Conservation (phyloP, 2,329 filamentous ascomycete genomes). For the Aspergillus viridinutans region DNA sequence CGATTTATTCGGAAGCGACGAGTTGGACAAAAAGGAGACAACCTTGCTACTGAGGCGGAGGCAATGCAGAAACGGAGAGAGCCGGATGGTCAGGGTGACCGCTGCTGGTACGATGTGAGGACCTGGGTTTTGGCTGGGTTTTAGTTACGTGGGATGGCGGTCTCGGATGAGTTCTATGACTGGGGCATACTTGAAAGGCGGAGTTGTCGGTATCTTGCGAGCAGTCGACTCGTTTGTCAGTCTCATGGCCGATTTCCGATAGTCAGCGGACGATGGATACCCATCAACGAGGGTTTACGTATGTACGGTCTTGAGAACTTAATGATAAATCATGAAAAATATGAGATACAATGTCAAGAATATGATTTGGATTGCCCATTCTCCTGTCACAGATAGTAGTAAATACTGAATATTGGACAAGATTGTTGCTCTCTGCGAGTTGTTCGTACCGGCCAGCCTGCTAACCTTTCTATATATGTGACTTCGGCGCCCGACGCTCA, state of each 20-base stretch:
- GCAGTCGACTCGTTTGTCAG: neutral
- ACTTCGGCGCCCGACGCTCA: neutral
- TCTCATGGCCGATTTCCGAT: neutral
- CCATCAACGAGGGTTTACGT: neutral
- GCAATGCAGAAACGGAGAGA: neutral
- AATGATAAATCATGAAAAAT: neutral
- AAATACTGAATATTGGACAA: neutral
- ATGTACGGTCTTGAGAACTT: neutral
- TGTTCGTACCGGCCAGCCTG: neutral
- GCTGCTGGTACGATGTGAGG: neutral
- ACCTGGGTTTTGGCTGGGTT: neutral
- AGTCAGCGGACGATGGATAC: neutral
- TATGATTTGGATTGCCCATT: neutral
- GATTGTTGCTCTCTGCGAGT: neutral
- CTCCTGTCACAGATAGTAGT: neutral
- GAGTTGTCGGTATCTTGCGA: neutral
- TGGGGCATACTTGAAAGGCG: neutral
- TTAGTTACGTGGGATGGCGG: neutral
- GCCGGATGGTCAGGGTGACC: neutral
- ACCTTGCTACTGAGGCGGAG: neutral
- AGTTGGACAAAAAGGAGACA: neutral
- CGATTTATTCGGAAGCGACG: neutral
- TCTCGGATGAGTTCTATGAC: neutral
- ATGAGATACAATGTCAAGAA: neutral
- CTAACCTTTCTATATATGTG: neutral